Evolutionary conservation across 148 eudicot species (phyloP).

Genomic region (Pharnaceum exiguum): DNA sequence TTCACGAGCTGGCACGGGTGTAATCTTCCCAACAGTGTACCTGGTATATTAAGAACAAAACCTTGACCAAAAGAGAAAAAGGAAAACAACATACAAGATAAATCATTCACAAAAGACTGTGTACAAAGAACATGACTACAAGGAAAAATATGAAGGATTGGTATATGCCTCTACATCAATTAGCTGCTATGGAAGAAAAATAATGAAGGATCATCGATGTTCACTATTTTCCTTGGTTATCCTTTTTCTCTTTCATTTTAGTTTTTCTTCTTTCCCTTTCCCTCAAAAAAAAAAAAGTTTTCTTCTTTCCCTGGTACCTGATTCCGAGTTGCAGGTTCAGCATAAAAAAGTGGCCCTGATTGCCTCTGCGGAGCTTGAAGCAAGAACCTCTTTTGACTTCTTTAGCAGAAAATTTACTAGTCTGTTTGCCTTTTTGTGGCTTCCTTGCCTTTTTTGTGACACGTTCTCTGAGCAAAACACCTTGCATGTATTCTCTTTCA

Average conservation of each 20-base stretch:
- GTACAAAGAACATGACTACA: background rate
- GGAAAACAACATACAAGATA: background rate
- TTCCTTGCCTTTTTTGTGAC: conserved; percentile 28
- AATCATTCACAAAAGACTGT: background rate
- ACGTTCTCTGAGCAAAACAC: conserved; percentile 72
- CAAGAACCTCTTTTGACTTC: conserved; percentile 52
- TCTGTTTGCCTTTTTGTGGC: conserved; percentile 37
- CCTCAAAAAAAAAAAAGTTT: no score
- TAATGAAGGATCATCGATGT: no score
- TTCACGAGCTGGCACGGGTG: conserved; percentile 88
- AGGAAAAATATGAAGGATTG: background rate
- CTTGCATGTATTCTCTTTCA: conserved; percentile 96
- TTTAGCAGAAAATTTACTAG: conserved; percentile 37
- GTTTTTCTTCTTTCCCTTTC: no score
- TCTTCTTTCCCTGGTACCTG: no score
- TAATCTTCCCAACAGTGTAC: conserved; percentile 98
- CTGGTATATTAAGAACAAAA: conserved; percentile 26
- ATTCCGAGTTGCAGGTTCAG: conserved; percentile 93
- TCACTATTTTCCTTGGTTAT: no score
- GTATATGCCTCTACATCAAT: background rate
- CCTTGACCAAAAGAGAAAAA: background rate
- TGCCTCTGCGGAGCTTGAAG: conserved; percentile 41
- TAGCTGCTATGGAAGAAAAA: background rate
- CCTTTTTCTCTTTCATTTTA: no score
- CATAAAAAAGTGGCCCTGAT: conserved; percentile 71